Evolutionary conservation across 768 basidiomycete species (phyloP).

Genomic region (Boletus coccyginus): DNA sequence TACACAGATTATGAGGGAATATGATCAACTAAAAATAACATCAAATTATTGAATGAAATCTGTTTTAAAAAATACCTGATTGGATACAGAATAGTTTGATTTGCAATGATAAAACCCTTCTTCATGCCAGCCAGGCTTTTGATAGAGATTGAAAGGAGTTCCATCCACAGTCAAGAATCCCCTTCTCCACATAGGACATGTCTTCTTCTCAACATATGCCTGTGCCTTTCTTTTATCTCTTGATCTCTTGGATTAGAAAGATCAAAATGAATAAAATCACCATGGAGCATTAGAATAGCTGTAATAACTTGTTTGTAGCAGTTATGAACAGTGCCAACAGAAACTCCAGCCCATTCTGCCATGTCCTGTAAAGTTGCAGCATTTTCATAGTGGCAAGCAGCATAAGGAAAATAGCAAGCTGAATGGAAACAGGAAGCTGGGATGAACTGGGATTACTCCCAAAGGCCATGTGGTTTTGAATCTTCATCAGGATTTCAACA

Average conservation of each 20-base stretch:
- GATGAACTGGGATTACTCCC: no score
- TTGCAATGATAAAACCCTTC: conserved; percentile 8
- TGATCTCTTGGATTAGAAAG: background rate
- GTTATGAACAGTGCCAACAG: background rate
- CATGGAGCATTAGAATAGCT: conserved; percentile 8
- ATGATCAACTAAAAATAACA: background rate
- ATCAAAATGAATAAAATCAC: conserved; percentile 3
- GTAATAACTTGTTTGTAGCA: background rate
- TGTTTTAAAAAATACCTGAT: background rate
- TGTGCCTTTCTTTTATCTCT: background rate
- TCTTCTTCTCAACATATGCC: background rate
- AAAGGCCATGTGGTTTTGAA: background rate
- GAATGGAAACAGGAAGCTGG: no score
- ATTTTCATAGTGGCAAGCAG: no score
- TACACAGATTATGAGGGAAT: conserved; percentile 5
- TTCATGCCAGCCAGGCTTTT: conserved; percentile 12
- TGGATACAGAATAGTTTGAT: conserved; percentile 6
- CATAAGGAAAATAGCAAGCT: no score
- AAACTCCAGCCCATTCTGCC: background rate
- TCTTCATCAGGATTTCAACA: background rate
- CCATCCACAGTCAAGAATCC: conserved; percentile 11
- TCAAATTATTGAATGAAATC: background rate
- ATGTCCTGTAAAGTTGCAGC: background rate
- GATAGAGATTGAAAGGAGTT: conserved; percentile 13
- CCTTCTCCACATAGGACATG: background rate